phyloP scores from a whole-genome alignment of 2,329 filamentous ascomycete species.

The Penicillium sp. region DNA sequence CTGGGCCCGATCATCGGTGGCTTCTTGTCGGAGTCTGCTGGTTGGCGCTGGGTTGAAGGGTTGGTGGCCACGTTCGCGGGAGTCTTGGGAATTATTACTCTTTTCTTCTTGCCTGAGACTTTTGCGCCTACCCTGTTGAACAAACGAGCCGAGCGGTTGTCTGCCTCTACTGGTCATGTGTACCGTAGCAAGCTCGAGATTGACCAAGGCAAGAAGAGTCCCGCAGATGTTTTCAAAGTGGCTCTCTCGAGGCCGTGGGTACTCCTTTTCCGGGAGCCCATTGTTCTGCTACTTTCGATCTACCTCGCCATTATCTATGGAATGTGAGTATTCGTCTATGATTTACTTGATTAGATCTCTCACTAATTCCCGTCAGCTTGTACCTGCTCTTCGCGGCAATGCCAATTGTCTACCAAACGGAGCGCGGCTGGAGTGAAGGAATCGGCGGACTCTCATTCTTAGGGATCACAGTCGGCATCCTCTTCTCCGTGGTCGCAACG shows the following conservation, averaged over 20 bases:
- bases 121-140: conserved; percentile 59
- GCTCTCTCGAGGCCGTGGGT: conserved; percentile 66
- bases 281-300: conserved; percentile 63
- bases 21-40: conserved; percentile 59
- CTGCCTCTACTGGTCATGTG: conserved; percentile 49
- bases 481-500: conserved; percentile 57
- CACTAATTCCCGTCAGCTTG: conserved; percentile 24
- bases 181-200: conserved; percentile 13
- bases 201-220: conserved; percentile 40
- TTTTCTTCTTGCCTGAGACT: conserved; percentile 52
- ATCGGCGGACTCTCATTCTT: conserved; percentile 66
- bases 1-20: conserved; percentile 64
- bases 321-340: conserved; percentile 28
- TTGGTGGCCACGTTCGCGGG: conserved; percentile 62
- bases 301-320: conserved; percentile 56
- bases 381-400: conserved; percentile 62
- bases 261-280: conserved; percentile 69
- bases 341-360: neutral
- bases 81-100: conserved; percentile 55
- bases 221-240: conserved; percentile 47
- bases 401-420: conserved; percentile 64
- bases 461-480: conserved; percentile 67
- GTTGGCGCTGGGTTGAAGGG: conserved; percentile 66
- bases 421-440: conserved; percentile 60
- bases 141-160: conserved; percentile 53